Percentiles rank a stretch among this genome's conserved stretches.
Evolutionary conservation across 306 rosid species (phyloP).

Genomic region (Dryas octopetala): DNA sequence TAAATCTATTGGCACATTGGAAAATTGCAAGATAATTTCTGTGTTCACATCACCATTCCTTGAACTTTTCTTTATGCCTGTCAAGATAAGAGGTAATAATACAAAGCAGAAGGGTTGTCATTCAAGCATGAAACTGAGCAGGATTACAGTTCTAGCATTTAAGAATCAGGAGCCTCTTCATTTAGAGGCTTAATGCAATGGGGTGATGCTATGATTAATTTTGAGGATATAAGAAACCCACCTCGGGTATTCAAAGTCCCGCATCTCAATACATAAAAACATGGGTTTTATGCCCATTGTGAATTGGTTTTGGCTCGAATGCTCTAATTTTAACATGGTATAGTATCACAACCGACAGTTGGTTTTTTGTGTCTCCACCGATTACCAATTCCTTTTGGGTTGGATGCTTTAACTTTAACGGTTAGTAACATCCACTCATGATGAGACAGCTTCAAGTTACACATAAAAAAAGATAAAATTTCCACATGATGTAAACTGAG

Average conservation of each 20-base stretch:
- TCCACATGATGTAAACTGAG: neutral
- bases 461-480: neutral
- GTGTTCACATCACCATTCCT: slow-evolving; percentile 30
- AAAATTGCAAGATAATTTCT: slow-evolving; percentile 51
- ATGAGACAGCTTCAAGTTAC: neutral
- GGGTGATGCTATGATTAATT: neutral
- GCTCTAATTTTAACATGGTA: neutral
- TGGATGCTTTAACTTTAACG: neutral
- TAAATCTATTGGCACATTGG: slow-evolving; percentile 38
- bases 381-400: neutral
- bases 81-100: slow-evolving; percentile 13
- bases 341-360: neutral
- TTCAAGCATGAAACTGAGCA: slow-evolving; percentile 12
- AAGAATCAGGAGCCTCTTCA: neutral
- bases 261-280: no score
- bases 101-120: slow-evolving; percentile 21
- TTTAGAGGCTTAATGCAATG: neutral
- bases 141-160: slow-evolving; percentile 1
- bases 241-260: neutral
- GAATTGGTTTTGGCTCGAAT: neutral
- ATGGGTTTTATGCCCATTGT: neutral
- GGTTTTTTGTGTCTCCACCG: neutral
- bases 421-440: neutral
- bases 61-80: slow-evolving; percentile 51
- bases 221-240: neutral